Evolutionary conservation across 345 rosid genomes (phyloP), one percentile per base, ranked within the genome.

Genomic region (Kandelia obovata): DNA sequence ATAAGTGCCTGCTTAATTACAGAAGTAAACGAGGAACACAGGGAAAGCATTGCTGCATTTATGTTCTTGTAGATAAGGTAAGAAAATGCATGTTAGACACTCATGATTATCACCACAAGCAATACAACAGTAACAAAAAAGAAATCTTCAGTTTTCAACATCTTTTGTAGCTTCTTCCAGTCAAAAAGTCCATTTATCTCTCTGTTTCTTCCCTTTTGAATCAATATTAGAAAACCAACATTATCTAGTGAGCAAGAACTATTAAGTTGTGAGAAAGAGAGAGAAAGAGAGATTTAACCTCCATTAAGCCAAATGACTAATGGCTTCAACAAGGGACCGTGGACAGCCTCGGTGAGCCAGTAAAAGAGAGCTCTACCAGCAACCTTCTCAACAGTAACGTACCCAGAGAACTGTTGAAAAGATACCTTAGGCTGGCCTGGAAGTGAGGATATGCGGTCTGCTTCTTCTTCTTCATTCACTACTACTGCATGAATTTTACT

Each of bases 291-390:
- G 57, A 26, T 34, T 21, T 71, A 39, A 89, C 99, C 99, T 85
- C 99, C 99, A 73, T 95, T 95, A 63, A 95, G 99, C 97, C 98
- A 95, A 70, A 95, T 69, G 11, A 95, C 96, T 59, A 92, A 73
- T 61, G 99, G 98, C 75, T 87, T 90, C 15, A 93, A 81, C 13
- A 74, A 65, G 55, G 87, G 94, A 16, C 69, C 25, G n/a, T 67
- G 64, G 59, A 73, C 55, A 66, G 97, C 84, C 77, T 95, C 99
- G 19, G 98, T 85, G 23, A 90, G 91, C 99, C 99, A 95, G 82
- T 95, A 95, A 73, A 92, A 95, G 75, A 95, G 91, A 56, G 98
- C 92, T 77, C 97, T 84, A 19, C 94, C 98, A 28, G 82, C 88
- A 68, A 17, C 70, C 62, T 75, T 68, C 78, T 86, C 79, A 34